Evolutionary conservation across 2,329 filamentous ascomycete genomes (phyloP).

Genomic region (Xylaria sp.): DNA sequence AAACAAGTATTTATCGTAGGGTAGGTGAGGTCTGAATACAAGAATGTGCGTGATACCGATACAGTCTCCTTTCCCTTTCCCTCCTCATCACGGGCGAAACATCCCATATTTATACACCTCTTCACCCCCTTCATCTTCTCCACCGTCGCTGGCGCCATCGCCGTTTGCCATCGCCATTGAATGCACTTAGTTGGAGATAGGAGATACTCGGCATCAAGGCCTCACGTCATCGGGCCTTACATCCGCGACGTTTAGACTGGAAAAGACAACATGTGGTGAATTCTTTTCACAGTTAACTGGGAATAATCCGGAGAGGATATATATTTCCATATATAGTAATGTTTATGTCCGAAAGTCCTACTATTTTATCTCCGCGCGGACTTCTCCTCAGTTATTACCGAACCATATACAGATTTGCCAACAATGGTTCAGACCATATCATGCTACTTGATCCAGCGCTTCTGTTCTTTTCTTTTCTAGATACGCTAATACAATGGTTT

Average conservation of each 20-base stretch:
- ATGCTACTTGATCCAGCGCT: no score
- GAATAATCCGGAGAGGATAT: neutral
- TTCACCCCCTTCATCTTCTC: neutral
- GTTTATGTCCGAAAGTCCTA: neutral
- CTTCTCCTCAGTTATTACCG: conserved; percentile 9
- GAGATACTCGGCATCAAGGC: neutral
- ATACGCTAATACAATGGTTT: neutral
- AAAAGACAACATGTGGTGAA: neutral
- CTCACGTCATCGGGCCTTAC: neutral
- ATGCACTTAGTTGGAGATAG: neutral
- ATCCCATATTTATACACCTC: conserved; percentile 1
- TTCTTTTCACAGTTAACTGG: neutral
- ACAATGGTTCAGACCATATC: no score
- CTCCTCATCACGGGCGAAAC: neutral
- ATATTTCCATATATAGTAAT: neutral
- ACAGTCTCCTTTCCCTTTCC: neutral
- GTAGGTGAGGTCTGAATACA: neutral
- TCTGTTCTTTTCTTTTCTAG: no score
- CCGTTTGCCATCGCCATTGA: neutral
- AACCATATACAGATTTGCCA: neutral
- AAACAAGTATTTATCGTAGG: neutral
- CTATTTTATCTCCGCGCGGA: neutral
- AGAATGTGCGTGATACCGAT: neutral
- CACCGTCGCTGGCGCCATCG: no score
- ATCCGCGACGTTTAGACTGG: neutral